phyloP scores from a whole-genome alignment of 1,139 yeast genomes.

The Protomyces inouyei region DNA sequence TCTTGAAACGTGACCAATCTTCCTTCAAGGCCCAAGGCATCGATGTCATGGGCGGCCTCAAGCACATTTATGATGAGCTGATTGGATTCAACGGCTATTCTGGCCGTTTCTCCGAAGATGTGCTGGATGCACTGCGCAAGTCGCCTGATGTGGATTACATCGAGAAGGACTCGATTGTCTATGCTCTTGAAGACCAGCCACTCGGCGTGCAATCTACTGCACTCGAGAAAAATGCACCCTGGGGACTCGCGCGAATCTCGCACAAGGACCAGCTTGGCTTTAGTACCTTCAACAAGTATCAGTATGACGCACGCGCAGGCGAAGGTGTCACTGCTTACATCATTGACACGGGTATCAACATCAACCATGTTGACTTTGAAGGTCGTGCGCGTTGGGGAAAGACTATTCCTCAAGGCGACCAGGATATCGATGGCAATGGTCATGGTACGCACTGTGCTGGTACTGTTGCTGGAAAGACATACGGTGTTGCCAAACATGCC shows the following conservation, averaged over 20 bases:
- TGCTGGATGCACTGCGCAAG: constrained; percentile 63
- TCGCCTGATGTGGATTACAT: constrained; percentile 71
- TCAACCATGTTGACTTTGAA: constrained; percentile 73
- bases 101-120: constrained; percentile 45
- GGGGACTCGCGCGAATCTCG: constrained; percentile 95
- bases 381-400: constrained; percentile 95
- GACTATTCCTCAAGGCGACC: constrained; percentile 79
- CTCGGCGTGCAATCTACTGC: constrained; percentile 9
- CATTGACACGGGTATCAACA: constrained; percentile 87
- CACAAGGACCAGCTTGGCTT: constrained; percentile 75
- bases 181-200: constrained; percentile 46
- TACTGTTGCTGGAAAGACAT: constrained; percentile 55
- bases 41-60: constrained; percentile 49
- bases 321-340: constrained; percentile 85
- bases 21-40: constrained; percentile 44
- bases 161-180: constrained; percentile 74
- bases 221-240: constrained; percentile 62
- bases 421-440: constrained; percentile 85
- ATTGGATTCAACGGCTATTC: constrained; percentile 43
- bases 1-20: constrained; percentile 39
- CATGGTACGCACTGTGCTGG: constrained; percentile 69
- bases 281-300: constrained; percentile 78
- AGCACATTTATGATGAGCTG: constrained; percentile 60
- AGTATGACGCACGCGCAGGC: constrained; percentile 79
- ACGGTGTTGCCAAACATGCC: constrained; percentile 63